Conservation (phyloP, 805 yeast species). For the Metahyphopichia silvanorum region DNA sequence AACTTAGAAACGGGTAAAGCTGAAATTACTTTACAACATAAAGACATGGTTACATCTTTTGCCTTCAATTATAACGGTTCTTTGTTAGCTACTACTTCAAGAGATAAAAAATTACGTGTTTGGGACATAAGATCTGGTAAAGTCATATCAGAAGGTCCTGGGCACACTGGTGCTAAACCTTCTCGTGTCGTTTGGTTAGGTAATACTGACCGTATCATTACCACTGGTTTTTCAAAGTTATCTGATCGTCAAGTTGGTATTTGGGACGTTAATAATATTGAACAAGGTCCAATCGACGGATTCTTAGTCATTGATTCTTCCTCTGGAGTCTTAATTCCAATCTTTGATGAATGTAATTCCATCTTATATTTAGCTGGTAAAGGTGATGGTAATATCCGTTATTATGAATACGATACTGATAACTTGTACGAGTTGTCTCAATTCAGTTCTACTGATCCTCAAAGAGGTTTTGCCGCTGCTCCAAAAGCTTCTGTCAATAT, state of each 20-base stretch:
- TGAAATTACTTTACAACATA: conserved; percentile 72
- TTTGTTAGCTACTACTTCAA: conserved; percentile 78
- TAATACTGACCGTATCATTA: conserved; percentile 74
- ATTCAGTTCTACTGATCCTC: conserved; percentile 85
- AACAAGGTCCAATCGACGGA: conserved; percentile 84
- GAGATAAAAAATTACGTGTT: conserved; percentile 85
- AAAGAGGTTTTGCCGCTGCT: conserved; percentile 90
- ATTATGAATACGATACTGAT: conserved; percentile 85
- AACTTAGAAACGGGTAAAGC: conserved; percentile 73
- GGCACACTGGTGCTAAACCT: conserved; percentile 91
- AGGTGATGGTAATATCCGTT: conserved; percentile 97
- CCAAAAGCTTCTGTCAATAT: conserved; percentile 81
- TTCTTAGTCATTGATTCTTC: conserved; percentile 83
- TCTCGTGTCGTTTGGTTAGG: conserved; percentile 91
- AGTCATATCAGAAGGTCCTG: conserved; percentile 76
- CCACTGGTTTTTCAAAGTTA: conserved; percentile 91
- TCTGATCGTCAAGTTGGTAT: conserved; percentile 94
- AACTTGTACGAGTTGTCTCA: conserved; percentile 83
- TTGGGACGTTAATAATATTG: conserved; percentile 80
- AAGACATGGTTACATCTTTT: conserved; percentile 90
- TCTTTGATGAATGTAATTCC: conserved; percentile 76
- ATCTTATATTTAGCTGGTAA: conserved; percentile 91
- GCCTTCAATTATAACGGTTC: conserved; percentile 89
- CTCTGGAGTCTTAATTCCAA: conserved; percentile 91
- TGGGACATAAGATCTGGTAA: conserved; percentile 86